Evolutionary conservation across 163 green algal species (phyloP), one percentile per base, ranked within the genome.

Genomic region (Botryococcus braunii): DNA sequence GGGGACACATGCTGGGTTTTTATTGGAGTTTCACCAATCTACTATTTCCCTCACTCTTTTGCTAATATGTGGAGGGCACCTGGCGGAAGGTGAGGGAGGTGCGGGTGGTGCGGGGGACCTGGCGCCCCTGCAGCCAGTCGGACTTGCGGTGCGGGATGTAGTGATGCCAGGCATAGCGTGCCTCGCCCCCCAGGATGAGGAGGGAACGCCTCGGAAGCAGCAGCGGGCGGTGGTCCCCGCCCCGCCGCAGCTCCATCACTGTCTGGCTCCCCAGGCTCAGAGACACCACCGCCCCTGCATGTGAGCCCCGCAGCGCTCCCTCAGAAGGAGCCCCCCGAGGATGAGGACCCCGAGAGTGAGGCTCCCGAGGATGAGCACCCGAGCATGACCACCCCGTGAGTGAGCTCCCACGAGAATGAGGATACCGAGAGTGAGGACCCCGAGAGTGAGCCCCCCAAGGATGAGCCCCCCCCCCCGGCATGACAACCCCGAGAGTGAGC

Each of bases 101-200:
- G 9, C 82, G 74, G 8, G 46, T 5, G 0, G 74, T 69, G 1
- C 89, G 77, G 0, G 72, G 73, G 32, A 92, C 56, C 56, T 71
- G 55, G 35, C 49, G 60, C 32, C 71, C 72, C 36, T 72, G 69
- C 8, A 96, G 65, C 29, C 69, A 7, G 68, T 96, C 90, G 6
- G 68, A 56, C 78, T 92, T 92, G 32, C 92, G 80, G 76, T 97
- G 89, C 0, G 93, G 93, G 48, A 99, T 97, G 86, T 96, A 97
- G 76, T 99, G 94, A 69, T 92, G 81, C 83, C 90, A 95, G 4
- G 69, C 82, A 21, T 82, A 82, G 27, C 89, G 72, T 5, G 81
- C 72, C 73, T 96, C 91, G 0, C 82, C 89, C 9, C 61, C 59
- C 83, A 98, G 82, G 5, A 98, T 72, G 8, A 98, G 79, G 56